Conservation (phyloP, 2,329 filamentous ascomycete species). For the Hypoxylon sp. region DNA sequence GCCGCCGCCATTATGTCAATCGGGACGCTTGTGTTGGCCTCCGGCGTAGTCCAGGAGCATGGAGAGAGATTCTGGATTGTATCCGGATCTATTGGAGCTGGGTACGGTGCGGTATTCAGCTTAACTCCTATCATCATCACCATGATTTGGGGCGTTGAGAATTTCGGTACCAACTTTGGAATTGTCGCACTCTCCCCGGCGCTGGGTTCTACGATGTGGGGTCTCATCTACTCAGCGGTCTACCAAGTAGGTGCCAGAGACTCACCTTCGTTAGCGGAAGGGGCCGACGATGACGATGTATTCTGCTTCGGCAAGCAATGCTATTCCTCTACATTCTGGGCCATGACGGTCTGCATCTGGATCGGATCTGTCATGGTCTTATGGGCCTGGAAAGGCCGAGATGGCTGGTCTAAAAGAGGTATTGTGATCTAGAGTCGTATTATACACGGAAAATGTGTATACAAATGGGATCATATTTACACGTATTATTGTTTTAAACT, state of each 20-base stretch:
- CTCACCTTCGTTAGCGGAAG: conserved; percentile 54
- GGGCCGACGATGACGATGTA: conserved; percentile 58
- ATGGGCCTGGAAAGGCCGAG: conserved; percentile 84
- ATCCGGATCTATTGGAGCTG: conserved; percentile 86
- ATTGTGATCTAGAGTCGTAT: conserved; percentile 69
- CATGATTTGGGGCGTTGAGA: conserved; percentile 99
- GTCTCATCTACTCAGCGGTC: conserved; percentile 85
- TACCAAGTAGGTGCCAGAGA: conserved; percentile 78
- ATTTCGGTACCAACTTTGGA: conserved; percentile 98
- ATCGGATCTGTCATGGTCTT: conserved; percentile 79
- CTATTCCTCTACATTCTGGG: conserved; percentile 88
- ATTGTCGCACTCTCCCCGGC: conserved; percentile 95
- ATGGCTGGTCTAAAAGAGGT: conserved; percentile 82
- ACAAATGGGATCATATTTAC: conserved; percentile 10
- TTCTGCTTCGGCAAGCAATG: conserved; percentile 88
- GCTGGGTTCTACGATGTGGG: conserved; percentile 89
- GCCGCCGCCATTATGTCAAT: conserved; percentile 81
- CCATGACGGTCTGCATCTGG: conserved; percentile 85
- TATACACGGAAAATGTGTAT: neutral
- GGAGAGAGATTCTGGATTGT: conserved; percentile 87
- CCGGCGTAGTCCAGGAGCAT: conserved; percentile 80
- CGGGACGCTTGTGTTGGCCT: conserved; percentile 83
- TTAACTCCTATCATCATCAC: conserved; percentile 92
- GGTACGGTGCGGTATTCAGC: conserved; percentile 93
- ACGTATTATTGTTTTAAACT: conserved; percentile 16